Base-by-base conservation (phyloP, 331 rosid species). In the Arachis monticola region DNA sequence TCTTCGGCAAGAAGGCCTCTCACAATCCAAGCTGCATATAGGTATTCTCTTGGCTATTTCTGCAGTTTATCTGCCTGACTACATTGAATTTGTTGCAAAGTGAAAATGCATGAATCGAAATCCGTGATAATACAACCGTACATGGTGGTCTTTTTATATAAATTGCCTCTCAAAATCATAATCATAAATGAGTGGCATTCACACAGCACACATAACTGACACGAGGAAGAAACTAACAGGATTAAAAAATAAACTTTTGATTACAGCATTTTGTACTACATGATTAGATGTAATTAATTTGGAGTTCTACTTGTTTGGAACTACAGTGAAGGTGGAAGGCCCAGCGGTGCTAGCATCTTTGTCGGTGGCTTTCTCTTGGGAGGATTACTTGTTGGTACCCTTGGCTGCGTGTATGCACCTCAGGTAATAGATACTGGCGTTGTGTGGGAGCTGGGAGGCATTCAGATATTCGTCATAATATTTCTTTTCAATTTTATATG, bases 321-420 rank as follows among this genome's bases (percentile, higher is more conserved):
- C 77, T 73, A 50, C 88, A 94, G 97, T 68, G 88, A 88, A 69
- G 88, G 76, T 0, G 96, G 93, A 80, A 84, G 89, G 83, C 83
- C 91, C 70, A 81, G 78, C 91, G 68, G 88, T 84, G 92, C 96
- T 69, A 72, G 93, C 86, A 69, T 92, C 83, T 95, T 95, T 76
- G 82, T 92, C 40, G 95, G 97, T 65, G 99, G 99, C 74, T 95
- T 95, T 83, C 80, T 95, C 73, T 80, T 95, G 90, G 99, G 97
- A 76, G 99, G 97, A 81, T 86, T 95, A 75, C 80, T 92, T 59
- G 96, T 90, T 77, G 99, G 99, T 74, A 84, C 99, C 8, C 88
- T 95, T 63, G 97, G 92, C 57, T 88, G 93, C 42, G 99, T 92
- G 14, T 95, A 90, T 84, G 99, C 97, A 63, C 99, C 97, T 76